phyloP scores from a whole-genome alignment of 345 rosid genomes.

The Gossypium ekmanianum region DNA sequence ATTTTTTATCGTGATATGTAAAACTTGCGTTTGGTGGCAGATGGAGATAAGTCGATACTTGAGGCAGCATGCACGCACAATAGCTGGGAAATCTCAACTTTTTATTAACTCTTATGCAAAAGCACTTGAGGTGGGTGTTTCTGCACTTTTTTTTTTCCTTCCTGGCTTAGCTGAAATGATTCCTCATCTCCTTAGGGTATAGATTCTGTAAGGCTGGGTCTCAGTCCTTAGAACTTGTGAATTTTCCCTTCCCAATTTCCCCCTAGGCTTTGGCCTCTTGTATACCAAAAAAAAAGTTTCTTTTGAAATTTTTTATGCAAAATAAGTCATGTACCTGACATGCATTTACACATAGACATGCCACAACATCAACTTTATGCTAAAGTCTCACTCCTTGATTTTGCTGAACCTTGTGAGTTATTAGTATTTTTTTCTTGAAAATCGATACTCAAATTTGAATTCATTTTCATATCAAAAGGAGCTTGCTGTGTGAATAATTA shows the following conservation, averaged over 20 bases:
- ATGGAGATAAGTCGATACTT: constrained; percentile 92
- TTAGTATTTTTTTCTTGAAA: neutral
- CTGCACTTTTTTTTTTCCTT: neutral
- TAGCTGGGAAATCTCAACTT: constrained; percentile 92
- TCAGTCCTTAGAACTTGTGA: neutral
- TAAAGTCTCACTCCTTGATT: neutral
- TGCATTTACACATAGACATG: neutral
- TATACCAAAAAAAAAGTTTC: neutral
- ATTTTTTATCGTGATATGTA: constrained; percentile 8
- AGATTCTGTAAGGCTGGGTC: neutral
- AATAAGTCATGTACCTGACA: neutral
- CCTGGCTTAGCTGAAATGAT: neutral
- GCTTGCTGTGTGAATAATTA: neutral
- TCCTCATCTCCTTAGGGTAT: neutral
- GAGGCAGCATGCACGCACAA: constrained; percentile 93
- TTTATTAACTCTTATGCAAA: constrained; percentile 96
- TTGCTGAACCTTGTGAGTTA: neutral
- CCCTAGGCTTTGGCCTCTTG: neutral
- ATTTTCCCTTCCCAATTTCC: neutral
- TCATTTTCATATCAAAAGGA: neutral
- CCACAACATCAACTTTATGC: neutral
- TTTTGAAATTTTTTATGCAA: neutral
- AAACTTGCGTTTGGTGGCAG: constrained; percentile 39
- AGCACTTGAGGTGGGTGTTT: constrained; percentile 77
- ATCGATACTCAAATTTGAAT: neutral